Evolutionary conservation across 192 early-diverging fungal species (phyloP).

Genomic region (Rhizophagus sp.): DNA sequence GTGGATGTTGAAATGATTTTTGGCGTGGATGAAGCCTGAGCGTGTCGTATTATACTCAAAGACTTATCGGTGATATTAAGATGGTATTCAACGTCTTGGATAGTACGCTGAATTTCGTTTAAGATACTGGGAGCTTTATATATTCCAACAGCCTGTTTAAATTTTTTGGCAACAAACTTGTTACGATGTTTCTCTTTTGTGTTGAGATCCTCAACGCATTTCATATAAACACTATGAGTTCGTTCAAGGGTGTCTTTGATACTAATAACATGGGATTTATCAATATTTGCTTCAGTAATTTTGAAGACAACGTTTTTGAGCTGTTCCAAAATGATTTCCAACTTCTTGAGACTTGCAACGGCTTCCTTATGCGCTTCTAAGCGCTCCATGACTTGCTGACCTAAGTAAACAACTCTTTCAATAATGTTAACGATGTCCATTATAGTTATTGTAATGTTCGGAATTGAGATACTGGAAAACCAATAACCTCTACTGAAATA

Average conservation of each 20-base stretch:
- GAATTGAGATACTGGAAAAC: too few species aligned
- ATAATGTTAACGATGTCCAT: slow-evolving; percentile 24
- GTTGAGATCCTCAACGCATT: neutral
- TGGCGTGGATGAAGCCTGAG: neutral
- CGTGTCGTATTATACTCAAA: neutral
- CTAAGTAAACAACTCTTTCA: slow-evolving; percentile 5
- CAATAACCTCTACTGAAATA: too few species aligned
- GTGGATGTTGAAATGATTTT: neutral
- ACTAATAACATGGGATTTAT: neutral
- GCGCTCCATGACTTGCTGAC: neutral
- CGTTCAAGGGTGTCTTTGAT: slow-evolving; percentile 18
- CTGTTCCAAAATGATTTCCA: slow-evolving; percentile 10
- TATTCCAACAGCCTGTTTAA: slow-evolving; percentile 7
- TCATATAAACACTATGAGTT: neutral
- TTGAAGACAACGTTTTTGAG: slow-evolving; percentile 1
- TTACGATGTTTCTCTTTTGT: neutral
- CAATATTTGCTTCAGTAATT: neutral
- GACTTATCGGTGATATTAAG: neutral
- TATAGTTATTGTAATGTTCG: neutral
- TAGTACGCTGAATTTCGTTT: neutral
- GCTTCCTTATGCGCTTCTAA: slow-evolving; percentile 23
- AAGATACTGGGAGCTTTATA: slow-evolving; percentile 14
- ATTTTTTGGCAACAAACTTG: neutral
- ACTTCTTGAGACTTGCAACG: neutral
- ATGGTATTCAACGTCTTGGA: neutral